Evolutionary conservation across 306 rosid species (phyloP).

Genomic region (Acmispon strigosus): DNA sequence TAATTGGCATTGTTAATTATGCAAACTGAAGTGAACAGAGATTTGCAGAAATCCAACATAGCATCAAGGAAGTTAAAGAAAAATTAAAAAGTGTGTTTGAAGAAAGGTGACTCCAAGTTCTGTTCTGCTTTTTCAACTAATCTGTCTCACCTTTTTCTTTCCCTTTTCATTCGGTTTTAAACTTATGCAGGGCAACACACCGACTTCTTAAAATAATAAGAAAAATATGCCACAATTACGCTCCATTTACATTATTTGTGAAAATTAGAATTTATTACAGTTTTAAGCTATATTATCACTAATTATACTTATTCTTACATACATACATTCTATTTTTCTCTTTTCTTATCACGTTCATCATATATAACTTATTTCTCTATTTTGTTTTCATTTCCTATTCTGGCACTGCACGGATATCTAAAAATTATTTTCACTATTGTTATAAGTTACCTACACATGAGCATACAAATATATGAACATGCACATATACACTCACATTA

Average conservation of each 20-base stretch:
- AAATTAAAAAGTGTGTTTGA: not conserved
- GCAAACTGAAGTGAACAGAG: conserved; percentile 13
- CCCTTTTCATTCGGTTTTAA: conserved; percentile 4
- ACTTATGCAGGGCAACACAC: conserved; percentile 13
- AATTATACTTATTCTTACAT: no score
- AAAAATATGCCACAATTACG: not conserved
- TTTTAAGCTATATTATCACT: no score
- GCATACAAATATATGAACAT: no score
- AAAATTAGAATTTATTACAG: not conserved
- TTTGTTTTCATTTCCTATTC: no score
- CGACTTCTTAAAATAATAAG: not conserved
- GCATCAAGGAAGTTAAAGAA: conserved; percentile 12
- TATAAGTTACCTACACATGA: no score
- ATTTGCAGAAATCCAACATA: conserved; percentile 22
- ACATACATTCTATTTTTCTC: no score
- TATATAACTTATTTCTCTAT: no score
- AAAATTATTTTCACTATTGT: no score
- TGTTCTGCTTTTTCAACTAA: conserved; percentile 31
- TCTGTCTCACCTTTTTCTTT: conserved; percentile 19
- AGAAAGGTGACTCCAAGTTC: conserved; percentile 25
- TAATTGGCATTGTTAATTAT: not conserved
- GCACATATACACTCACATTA: no score
- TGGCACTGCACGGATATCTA: no score
- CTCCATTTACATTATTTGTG: not conserved
- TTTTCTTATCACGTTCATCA: no score